Evolutionary conservation across 345 rosid species (phyloP), one percentile per base, ranked within the genome.

Genomic region (Gossypium turneri): DNA sequence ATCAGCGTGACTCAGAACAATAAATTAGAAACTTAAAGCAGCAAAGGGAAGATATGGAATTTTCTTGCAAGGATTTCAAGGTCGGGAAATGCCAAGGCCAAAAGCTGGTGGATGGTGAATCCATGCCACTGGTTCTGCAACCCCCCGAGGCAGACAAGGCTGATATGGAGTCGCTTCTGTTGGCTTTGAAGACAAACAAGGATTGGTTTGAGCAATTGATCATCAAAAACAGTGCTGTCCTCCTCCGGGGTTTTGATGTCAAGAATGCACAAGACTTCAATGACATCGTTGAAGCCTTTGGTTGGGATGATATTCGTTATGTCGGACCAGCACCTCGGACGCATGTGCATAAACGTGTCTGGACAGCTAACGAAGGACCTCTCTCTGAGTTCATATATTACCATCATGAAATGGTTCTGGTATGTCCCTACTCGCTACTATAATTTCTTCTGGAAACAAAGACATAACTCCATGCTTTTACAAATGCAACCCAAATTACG

Each of bases 341-440:
- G n/a, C 84, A 90, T 27, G 64, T 88, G 8, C 73, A 88, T 60
- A 88, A 88, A 68, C 82, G 90, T 44, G 83, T 90, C 7, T 90
- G 89, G 88, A 90, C 90, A 2, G 94, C 94, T 43, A 88, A 86
- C 53, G 94, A 90, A 79, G 94, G 94, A 9, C 94, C 92, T 4
- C 79, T 88, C 17, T 90, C 89, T 12, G 94, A 88, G 71, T 86
- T 88, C 85, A 81, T 88, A 1, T 85, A 81, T 83, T 90, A 84
- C 83, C 94, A 90, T 73, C 90, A 90, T 69, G 94, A 90, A 73
- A 90, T 90, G 92, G 85, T 85, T 73, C 57, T 90, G 85, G 90
- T 86, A 74, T 56, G 85, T 68, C 56, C 12, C 1, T n/a, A 1
- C 10, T 58, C 53, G 12, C 50, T 64, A 41, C 19, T 25, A 13